Conservation (phyloP, 176 grass and related monocot genomes). For the maize (Zea mays) region Zm-B73-REFERENCE-NAM-5.0 NC_050103.1:155283001-155283500, state of each 20-base stretch:
- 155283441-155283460: background rate
- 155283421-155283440: background rate
- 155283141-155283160: conserved; percentile 27
- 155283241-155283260: too few relatives aligned
- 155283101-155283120: too few relatives aligned
- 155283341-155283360: too few relatives aligned
- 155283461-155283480: background rate
- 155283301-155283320: background rate
- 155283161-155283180: background rate
- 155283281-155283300: conserved; percentile 23
- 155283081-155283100: too few relatives aligned
- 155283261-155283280: conserved; percentile 6
- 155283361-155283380: conserved; percentile 34
- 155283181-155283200: background rate
- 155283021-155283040: too few relatives aligned
- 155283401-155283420: conserved; percentile 9
- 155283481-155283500: background rate
- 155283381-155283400: conserved; percentile 9
- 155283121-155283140: background rate
- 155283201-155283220: background rate
- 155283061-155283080: too few relatives aligned
- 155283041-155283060: too few relatives aligned
- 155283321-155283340: background rate
- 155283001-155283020: too few relatives aligned
- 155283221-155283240: conserved; percentile 15